Base-by-base conservation (phyloP, 352 stramenopile species). In the Aphanomyces cochlioides region DNA sequence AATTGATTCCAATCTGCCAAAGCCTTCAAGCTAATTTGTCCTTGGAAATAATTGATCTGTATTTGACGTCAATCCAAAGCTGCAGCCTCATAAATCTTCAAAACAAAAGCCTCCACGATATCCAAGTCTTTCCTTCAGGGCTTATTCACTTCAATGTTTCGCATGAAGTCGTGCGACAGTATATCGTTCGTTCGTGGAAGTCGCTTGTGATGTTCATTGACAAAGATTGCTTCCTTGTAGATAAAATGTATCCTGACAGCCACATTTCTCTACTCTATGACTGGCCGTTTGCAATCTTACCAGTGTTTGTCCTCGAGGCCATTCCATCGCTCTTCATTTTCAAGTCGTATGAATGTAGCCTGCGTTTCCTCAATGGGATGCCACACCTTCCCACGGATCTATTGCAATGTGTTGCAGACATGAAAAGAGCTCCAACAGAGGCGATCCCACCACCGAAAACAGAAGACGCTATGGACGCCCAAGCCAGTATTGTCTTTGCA, bases 21-120 rank as follows among this genome's bases (percentile, higher is more conserved):
- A 38, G 7, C 17, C n/a, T 73, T 43, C 12, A 43, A n/a, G 7
- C 34, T 10, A 4, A 39, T 1, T 12, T 47, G 10, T 39, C 17
- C 19, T 28, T 75, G 34, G 17, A 66, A 7, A 21, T 19, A 0
- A 36, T 84, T 2, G 73, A 82, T 43, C 36, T 84, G 3, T 82
- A 76, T 71, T 68, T 82, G 6, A 82, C 76, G 47, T 73, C 50
- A 13, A 65, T 73, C 3, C 71, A 82, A 45, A 41, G 60, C 37
- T 28, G 41, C 13, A 38, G 50, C 7, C 19, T 40, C 7, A 41
- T 53, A 4, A 10, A 10, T 12, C 34, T 70, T 19, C 56, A 41
- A 8, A 61, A 60, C 40, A 50, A 53, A 50, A 40, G 7, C 13
- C 40, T 28, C 43, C 5, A 43, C n/a, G 19, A 77, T 72, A 0